Conservation (phyloP, 2,329 filamentous ascomycete genomes). For the Huntiella moniliformis region DNA sequence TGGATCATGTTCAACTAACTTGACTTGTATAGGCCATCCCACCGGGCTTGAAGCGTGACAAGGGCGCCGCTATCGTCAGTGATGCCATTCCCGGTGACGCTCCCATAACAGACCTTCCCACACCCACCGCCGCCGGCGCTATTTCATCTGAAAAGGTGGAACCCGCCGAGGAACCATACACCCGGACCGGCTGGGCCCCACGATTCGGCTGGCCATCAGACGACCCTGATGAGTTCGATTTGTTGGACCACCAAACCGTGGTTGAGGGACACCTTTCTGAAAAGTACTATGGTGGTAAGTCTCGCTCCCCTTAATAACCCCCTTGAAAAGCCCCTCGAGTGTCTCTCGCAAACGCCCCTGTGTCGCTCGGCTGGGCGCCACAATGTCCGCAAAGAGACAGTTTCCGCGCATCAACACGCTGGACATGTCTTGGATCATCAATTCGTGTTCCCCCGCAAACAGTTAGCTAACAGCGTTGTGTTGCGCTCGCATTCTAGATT, state of each 20-base stretch:
- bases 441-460: not conserved
- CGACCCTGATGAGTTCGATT: conserved; percentile 39
- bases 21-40: conserved; percentile 34
- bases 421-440: too few relatives aligned
- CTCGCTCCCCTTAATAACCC: not conserved
- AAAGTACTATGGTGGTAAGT: conserved; percentile 68
- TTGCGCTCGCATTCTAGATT: conserved; percentile 36
- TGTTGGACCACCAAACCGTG: conserved; percentile 77
- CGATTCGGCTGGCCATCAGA: conserved; percentile 55
- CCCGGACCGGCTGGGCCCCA: conserved; percentile 68
- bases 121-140: conserved; percentile 51
- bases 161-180: conserved; percentile 28
- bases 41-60: conserved; percentile 42
- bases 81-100: conserved; percentile 50
- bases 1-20: too few relatives aligned
- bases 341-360: too few relatives aligned
- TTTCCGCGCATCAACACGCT: too few relatives aligned
- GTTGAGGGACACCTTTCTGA: conserved; percentile 71
- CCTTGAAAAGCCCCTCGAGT: too few relatives aligned
- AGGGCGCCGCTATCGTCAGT: conserved; percentile 53
- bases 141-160: conserved; percentile 35
- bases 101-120: conserved; percentile 58
- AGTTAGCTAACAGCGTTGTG: conserved; percentile 9
- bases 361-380: too few relatives aligned
- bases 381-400: too few relatives aligned